These are phyloP conservation scores for Entophlyctis luteolus DNA, from an alignment of 192 early-diverging fungal species.

Conservation along the genomic window DNA sequence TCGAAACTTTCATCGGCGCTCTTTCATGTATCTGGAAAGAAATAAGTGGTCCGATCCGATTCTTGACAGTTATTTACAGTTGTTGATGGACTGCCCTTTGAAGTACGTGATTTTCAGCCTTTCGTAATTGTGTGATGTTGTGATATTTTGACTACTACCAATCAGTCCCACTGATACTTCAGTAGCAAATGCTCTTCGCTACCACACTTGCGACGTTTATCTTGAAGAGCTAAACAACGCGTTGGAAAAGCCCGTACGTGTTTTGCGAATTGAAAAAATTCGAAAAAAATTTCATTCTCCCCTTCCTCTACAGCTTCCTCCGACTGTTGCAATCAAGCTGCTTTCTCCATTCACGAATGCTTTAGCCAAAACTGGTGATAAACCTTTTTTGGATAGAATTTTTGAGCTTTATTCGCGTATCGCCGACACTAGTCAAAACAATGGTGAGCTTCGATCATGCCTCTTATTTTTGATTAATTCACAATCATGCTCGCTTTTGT, in stretches of 20 bases:
- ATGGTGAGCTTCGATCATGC: background rate
- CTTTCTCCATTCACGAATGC: constrained; percentile 51
- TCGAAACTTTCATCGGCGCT: constrained; percentile 58
- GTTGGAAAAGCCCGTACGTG: no score
- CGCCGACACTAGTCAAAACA: background rate
- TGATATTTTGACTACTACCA: background rate
- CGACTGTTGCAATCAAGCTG: constrained; percentile 37
- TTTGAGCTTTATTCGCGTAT: constrained; percentile 1
- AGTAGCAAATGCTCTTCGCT: constrained; percentile 65
- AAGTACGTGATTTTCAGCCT: constrained; percentile 53
- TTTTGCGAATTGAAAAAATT: no score
- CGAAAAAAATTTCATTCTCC: constrained; percentile 38
- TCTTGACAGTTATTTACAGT: constrained; percentile 49
- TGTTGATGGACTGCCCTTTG: constrained; percentile 59
- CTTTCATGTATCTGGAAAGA: constrained; percentile 61
- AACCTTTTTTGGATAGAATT: constrained; percentile 38
- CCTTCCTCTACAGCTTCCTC: background rate
- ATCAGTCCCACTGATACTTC: constrained; percentile 55
- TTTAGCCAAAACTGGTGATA: constrained; percentile 47
- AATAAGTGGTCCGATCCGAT: constrained; percentile 52
- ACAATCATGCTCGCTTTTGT: background rate
- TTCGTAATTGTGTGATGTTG: background rate
- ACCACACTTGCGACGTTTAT: constrained; percentile 69
- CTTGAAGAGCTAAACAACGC: constrained; percentile 67
- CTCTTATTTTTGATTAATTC: background rate